phyloP scores from a whole-genome alignment of 257 asterid genomes.

The Solanum lycopersicoides region DNA sequence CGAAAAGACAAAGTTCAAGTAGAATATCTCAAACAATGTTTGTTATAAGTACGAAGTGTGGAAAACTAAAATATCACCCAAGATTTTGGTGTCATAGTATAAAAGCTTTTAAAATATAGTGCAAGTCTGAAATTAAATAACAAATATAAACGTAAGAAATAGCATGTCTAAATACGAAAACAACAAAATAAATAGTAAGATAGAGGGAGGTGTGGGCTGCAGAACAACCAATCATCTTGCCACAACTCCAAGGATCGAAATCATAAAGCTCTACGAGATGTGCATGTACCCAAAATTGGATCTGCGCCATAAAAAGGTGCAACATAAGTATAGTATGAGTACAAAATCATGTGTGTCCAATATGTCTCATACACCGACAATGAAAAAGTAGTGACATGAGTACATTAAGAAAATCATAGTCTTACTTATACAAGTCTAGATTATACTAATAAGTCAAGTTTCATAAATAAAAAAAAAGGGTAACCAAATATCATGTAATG shows the following conservation, averaged over 20 bases:
- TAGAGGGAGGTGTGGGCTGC: neutral
- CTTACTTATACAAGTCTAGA: neutral
- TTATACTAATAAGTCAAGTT: neutral
- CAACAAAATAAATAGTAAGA: too few species aligned
- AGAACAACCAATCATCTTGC: neutral
- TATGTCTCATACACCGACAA: too few species aligned
- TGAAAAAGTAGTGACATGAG: too few species aligned
- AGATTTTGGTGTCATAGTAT: neutral
- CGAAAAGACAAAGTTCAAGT: neutral
- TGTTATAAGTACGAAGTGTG: too few species aligned
- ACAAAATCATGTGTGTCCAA: neutral
- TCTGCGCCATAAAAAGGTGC: neutral
- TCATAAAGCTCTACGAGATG: neutral
- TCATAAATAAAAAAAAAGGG: neutral
- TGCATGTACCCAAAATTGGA: too few species aligned
- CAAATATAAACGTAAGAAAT: too few species aligned
- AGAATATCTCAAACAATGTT: neutral
- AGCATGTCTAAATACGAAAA: neutral
- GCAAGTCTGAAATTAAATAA: neutral
- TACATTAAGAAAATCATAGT: too few species aligned
- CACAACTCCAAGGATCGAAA: neutral
- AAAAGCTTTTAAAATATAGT: neutral
- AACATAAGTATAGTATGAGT: neutral
- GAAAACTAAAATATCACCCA: neutral
- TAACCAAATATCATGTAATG: neutral